Percentiles rank a stretch among this genome's conserved stretches.
Evolutionary conservation across 2,329 filamentous ascomycete species (phyloP).

Genomic region (Neofusicoccum ribis): DNA sequence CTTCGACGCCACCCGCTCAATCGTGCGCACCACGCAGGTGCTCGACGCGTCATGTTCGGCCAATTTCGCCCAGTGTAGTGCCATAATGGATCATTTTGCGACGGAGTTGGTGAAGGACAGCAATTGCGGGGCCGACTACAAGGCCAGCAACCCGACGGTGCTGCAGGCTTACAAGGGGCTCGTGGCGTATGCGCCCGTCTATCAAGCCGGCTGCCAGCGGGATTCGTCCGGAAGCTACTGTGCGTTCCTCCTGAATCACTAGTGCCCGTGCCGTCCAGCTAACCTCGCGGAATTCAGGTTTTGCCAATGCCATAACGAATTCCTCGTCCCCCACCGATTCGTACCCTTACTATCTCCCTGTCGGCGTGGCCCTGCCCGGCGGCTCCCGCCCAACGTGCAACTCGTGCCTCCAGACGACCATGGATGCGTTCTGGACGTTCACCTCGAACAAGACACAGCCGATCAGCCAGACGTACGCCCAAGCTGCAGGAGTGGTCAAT

Average conservation of each 20-base stretch:
- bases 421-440: slow-evolving; percentile 74
- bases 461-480: slow-evolving; percentile 67
- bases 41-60: slow-evolving; percentile 77
- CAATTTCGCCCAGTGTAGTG: slow-evolving; percentile 64
- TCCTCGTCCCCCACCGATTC: slow-evolving; percentile 63
- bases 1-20: slow-evolving; percentile 74
- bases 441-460: slow-evolving; percentile 66
- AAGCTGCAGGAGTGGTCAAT: slow-evolving; percentile 73
- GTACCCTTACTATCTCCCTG: slow-evolving; percentile 82
- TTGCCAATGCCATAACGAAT: slow-evolving; percentile 82
- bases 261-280: slow-evolving; percentile 20
- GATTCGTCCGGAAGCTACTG: slow-evolving; percentile 67
- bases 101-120: slow-evolving; percentile 59
- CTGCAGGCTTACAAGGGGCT: slow-evolving; percentile 74
- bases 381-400: slow-evolving; percentile 72
- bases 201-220: slow-evolving; percentile 76
- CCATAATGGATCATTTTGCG: slow-evolving; percentile 66
- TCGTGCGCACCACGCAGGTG: slow-evolving; percentile 70
- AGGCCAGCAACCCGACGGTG: slow-evolving; percentile 67
- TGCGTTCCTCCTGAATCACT: slow-evolving; percentile 41
- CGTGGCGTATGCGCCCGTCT: slow-evolving; percentile 73
- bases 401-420: slow-evolving; percentile 73
- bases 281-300: slow-evolving; percentile 46
- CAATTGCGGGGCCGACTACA: slow-evolving; percentile 73
- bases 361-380: slow-evolving; percentile 70